These are phyloP conservation scores for Pythium sukuiense DNA, from an alignment of 352 stramenopile genomes.

Conservation along the genomic window DNA sequence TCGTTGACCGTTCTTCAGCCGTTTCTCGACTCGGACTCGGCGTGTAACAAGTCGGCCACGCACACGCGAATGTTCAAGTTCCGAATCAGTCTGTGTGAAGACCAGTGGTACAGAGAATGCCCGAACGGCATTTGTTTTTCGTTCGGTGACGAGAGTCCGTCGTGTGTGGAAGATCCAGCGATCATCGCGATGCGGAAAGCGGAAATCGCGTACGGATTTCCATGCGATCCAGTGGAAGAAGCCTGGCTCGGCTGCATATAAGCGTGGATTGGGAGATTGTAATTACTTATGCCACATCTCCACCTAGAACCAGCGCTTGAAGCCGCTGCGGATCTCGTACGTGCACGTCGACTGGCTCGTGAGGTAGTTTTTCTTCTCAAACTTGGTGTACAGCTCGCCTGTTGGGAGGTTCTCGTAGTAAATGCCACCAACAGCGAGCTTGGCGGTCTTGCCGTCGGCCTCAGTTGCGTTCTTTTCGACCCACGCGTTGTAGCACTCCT, in stretches of 20 bases:
- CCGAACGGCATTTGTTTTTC: conserved; percentile 24
- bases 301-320: conserved; percentile 54
- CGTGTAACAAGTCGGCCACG: conserved; percentile 4
- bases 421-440: conserved; percentile 53
- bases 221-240: conserved; percentile 27
- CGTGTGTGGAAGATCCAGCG: not conserved
- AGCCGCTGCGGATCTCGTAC: conserved; percentile 34
- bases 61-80: not conserved
- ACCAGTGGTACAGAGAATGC: conserved; percentile 30
- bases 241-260: conserved; percentile 30
- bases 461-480: conserved; percentile 35
- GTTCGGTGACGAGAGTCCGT: not conserved
- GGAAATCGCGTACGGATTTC: conserved; percentile 13
- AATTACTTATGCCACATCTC: not conserved
- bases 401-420: conserved; percentile 55
- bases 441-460: conserved; percentile 34
- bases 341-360: conserved; percentile 46
- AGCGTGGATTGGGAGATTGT: no score
- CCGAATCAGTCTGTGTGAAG: conserved; percentile 19
- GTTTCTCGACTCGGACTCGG: conserved; percentile 1
- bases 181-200: conserved; percentile 16
- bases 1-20: conserved; percentile 12
- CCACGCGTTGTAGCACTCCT: conserved; percentile 56
- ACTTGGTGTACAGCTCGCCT: conserved; percentile 61
- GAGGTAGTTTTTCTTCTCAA: conserved; percentile 53